Evolutionary conservation across 352 stramenopile species (phyloP).

Genomic region (Globisporangium ultimum): DNA sequence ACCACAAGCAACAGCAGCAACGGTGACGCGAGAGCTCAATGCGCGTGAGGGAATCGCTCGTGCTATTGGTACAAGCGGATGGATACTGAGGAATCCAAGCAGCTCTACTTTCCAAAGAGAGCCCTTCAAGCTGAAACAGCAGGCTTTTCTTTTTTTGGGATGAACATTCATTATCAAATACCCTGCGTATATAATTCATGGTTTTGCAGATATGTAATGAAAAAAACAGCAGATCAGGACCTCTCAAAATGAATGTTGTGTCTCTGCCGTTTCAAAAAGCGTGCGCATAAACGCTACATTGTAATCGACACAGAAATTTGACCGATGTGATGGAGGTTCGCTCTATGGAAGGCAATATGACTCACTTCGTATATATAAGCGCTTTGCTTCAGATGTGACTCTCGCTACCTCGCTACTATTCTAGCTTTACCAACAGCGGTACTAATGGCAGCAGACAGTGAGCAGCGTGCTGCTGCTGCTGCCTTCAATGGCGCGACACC

Average conservation of each 20-base stretch:
- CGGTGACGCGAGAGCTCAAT: not conserved
- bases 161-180: not conserved
- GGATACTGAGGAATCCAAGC: not conserved
- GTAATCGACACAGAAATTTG: too few species aligned
- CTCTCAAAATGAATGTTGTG: not conserved
- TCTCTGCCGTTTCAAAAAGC: not conserved
- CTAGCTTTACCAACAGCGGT: too few species aligned
- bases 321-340: not conserved
- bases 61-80: not conserved
- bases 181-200: too few species aligned
- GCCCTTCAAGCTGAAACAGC: conserved; percentile 14
- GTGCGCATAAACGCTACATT: not conserved
- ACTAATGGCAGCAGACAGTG: too few species aligned
- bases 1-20: not conserved
- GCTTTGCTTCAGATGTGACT: too few species aligned
- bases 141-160: conserved; percentile 6
- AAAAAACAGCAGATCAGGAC: not conserved
- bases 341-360: too few species aligned
- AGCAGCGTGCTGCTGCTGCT: not conserved
- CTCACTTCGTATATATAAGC: too few species aligned
- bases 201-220: too few species aligned
- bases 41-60: not conserved
- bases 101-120: conserved; percentile 4
- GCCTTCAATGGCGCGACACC: conserved; percentile 3
- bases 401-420: too few species aligned